Conservation (phyloP, 2,329 filamentous ascomycete genomes). For the Daldinia sp. region DNA sequence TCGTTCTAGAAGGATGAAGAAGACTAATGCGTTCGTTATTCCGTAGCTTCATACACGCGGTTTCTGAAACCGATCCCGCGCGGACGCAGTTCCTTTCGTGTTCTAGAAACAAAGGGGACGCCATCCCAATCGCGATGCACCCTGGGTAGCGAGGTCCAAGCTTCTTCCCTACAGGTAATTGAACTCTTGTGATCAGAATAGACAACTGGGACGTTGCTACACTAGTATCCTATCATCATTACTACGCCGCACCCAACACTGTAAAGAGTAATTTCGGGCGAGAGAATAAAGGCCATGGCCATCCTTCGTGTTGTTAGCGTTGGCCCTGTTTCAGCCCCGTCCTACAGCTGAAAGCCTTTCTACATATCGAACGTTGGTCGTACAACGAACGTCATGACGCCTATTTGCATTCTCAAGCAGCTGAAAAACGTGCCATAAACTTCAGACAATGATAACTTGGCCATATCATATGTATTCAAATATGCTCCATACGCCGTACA, state of each 20-base stretch:
- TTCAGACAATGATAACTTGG: not conserved
- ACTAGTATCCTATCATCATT: not conserved
- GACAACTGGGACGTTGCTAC: not conserved
- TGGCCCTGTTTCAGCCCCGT: conserved; percentile 8
- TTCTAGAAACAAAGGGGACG: conserved; percentile 5
- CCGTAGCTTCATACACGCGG: too few relatives aligned
- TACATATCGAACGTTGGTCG: conserved; percentile 4
- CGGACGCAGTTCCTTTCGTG: conserved; percentile 3
- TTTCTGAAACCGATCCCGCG: conserved; percentile 10
- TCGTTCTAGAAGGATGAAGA: conserved; percentile 11
- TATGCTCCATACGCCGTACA: not conserved
- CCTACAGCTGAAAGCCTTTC: conserved; percentile 1
- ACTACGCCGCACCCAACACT: conserved; percentile 6
- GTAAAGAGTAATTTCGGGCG: conserved; percentile 1
- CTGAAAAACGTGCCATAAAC: conserved; percentile 1
- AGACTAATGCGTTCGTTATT: not conserved
- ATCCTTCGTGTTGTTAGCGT: conserved; percentile 1
- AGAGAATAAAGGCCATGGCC: not conserved
- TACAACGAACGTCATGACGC: conserved; percentile 1
- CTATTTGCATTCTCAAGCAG: not conserved
- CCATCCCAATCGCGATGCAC: not conserved
- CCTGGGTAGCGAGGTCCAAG: conserved; percentile 5
- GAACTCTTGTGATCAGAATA: conserved; percentile 3
- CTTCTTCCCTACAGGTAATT: conserved; percentile 3
- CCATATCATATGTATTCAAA: not conserved